Conservation (phyloP, 2,329 filamentous ascomycete species). For the Penicillium expansum region DNA sequence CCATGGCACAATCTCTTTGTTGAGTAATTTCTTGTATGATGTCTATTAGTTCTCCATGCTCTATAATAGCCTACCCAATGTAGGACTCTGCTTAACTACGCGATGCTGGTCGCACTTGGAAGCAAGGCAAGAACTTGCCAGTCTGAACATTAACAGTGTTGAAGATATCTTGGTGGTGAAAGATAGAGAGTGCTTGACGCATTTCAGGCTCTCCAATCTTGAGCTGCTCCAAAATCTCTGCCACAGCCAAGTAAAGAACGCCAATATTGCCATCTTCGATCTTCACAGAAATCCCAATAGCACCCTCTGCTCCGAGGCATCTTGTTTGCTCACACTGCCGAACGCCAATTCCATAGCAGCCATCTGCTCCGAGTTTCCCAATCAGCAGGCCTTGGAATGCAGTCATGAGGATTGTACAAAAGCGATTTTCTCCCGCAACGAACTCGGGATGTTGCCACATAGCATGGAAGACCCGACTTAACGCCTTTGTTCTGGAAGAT, state of each 20-base stretch:
- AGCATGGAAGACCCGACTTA: slow-evolving; percentile 42
- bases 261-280: slow-evolving; percentile 50
- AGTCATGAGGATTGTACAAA: slow-evolving; percentile 49
- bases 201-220: slow-evolving; percentile 36
- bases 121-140: neutral
- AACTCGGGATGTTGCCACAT: slow-evolving; percentile 47
- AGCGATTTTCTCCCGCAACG: slow-evolving; percentile 47
- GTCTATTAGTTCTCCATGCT: neutral
- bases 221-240: slow-evolving; percentile 48
- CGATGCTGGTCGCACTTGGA: neutral
- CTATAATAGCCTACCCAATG: neutral
- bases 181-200: slow-evolving; percentile 9
- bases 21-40: neutral
- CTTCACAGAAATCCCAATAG: slow-evolving; percentile 49
- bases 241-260: slow-evolving; percentile 46
- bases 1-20: neutral
- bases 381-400: slow-evolving; percentile 40
- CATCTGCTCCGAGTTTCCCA: slow-evolving; percentile 52
- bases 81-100: neutral
- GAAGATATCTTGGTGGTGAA: neutral
- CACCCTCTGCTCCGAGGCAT: slow-evolving; percentile 37
- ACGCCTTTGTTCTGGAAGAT: slow-evolving; percentile 28
- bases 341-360: slow-evolving; percentile 49
- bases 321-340: slow-evolving; percentile 39
- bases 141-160: slow-evolving; percentile 1